Percentiles rank a stretch among this genome's conserved stretches.
These are phyloP conservation scores for Stephania cephalantha DNA, from an alignment of 164 flowering plant species.

Conservation along the genomic window DNA sequence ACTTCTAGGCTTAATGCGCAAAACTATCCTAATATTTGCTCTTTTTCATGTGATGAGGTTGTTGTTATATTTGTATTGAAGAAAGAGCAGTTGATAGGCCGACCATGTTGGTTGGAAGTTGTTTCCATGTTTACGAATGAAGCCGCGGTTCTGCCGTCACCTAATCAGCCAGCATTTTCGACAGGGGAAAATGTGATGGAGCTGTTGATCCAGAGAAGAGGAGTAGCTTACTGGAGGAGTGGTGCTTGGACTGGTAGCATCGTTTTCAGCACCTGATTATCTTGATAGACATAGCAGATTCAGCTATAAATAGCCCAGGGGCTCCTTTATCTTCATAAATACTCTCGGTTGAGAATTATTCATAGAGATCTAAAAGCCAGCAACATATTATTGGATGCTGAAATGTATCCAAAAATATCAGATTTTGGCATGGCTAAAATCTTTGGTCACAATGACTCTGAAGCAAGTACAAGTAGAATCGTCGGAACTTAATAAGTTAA, in stretches of 20 bases:
- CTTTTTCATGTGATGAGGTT: neutral
- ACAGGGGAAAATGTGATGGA: neutral
- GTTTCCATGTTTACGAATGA: neutral
- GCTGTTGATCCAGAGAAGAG: neutral
- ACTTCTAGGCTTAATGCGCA: too few species aligned
- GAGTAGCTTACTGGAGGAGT: too few species aligned
- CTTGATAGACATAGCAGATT: too few species aligned
- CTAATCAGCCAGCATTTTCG: neutral
- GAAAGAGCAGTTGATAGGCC: neutral
- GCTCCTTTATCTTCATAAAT: neutral
- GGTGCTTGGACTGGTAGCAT: too few species aligned
- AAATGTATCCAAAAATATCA: neutral
- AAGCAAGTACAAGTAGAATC: neutral
- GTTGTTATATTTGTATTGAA: neutral
- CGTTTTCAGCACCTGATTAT: too few species aligned
- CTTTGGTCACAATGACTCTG: neutral
- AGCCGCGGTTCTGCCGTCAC: neutral
- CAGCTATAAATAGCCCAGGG: neutral
- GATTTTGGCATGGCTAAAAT: conserved; percentile 1
- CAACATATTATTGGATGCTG: neutral
- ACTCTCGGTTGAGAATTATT: neutral
- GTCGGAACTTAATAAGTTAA: neutral
- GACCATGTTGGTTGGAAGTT: neutral
- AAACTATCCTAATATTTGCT: too few species aligned
- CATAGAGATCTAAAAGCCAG: neutral